Evolutionary conservation across 1,139 yeast genomes (phyloP).

Genomic region (Kurtzmaniella quercitrusa): DNA sequence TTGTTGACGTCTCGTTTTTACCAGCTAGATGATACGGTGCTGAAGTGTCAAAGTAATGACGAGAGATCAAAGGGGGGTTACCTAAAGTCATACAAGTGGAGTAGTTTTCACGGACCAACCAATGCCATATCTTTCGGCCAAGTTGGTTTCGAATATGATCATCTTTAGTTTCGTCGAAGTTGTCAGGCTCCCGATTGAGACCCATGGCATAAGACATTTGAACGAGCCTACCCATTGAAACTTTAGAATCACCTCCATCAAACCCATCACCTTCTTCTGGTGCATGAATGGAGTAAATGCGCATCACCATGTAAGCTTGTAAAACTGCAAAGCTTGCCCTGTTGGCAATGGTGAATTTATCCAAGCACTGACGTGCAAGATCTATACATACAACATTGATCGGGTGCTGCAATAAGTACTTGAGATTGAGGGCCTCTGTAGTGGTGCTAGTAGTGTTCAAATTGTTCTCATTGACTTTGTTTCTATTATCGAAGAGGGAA

Average conservation of each 20-base stretch:
- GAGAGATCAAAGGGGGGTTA: constrained; percentile 3
- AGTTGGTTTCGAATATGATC: constrained; percentile 15
- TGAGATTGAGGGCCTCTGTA: constrained; percentile 9
- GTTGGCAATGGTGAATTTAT: constrained; percentile 46
- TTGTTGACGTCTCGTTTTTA: constrained; percentile 2
- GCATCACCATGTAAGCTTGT: constrained; percentile 39
- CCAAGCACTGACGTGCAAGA: constrained; percentile 39
- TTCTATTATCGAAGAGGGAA: constrained; percentile 20
- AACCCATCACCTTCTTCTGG: constrained; percentile 53
- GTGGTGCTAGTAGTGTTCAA: constrained; percentile 10
- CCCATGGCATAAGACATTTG: constrained; percentile 46
- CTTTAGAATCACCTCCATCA: constrained; percentile 41
- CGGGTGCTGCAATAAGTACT: constrained; percentile 19
- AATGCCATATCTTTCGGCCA: constrained; percentile 19
- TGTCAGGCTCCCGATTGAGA: constrained; percentile 39
- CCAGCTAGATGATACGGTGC: constrained; percentile 5
- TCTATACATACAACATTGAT: constrained; percentile 18
- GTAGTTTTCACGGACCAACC: constrained; percentile 9
- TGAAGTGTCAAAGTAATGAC: constrained; percentile 4
- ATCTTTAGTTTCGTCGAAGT: constrained; percentile 13
- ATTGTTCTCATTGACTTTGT: constrained; percentile 14
- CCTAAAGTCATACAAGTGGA: constrained; percentile 6
- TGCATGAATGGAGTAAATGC: constrained; percentile 37
- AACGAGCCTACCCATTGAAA: constrained; percentile 31
- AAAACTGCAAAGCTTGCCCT: constrained; percentile 47